Conservation (phyloP, 78 protist genomes). For the Dictyostelium firmibasis region DNA sequence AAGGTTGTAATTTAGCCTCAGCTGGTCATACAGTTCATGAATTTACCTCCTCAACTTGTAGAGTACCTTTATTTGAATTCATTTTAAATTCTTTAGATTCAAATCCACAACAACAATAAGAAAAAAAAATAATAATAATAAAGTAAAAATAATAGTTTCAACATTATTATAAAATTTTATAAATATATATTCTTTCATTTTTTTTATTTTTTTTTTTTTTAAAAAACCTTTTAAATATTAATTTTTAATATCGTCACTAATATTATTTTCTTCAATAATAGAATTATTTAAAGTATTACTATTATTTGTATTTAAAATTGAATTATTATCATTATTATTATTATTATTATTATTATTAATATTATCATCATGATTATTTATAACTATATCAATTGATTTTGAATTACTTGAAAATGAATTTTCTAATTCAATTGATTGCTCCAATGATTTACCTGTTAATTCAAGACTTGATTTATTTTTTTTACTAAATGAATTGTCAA, state of each 20-base stretch:
- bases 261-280: neutral
- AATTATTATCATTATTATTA: neutral
- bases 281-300: neutral
- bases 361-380: too few species aligned
- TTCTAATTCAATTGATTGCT: neutral
- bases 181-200: too few species aligned
- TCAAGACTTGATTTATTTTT: neutral
- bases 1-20: neutral
- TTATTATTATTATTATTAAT: too few species aligned
- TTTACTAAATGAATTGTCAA: neutral
- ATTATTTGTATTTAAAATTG: neutral
- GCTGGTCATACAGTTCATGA: conserved; percentile 30
- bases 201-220: too few species aligned
- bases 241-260: too few species aligned
- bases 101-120: neutral
- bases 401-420: neutral
- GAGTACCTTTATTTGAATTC: conserved; percentile 1
- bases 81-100: neutral
- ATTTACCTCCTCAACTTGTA: conserved; percentile 2
- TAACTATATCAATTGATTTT: neutral
- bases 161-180: too few species aligned
- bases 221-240: too few species aligned
- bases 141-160: too few species aligned
- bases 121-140: neutral
- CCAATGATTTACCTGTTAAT: neutral